Evolutionary conservation across 1,284 basidiomycete species (phyloP), one percentile per base, ranked within the genome.

Genomic region (Leccinum pallidistipes): DNA sequence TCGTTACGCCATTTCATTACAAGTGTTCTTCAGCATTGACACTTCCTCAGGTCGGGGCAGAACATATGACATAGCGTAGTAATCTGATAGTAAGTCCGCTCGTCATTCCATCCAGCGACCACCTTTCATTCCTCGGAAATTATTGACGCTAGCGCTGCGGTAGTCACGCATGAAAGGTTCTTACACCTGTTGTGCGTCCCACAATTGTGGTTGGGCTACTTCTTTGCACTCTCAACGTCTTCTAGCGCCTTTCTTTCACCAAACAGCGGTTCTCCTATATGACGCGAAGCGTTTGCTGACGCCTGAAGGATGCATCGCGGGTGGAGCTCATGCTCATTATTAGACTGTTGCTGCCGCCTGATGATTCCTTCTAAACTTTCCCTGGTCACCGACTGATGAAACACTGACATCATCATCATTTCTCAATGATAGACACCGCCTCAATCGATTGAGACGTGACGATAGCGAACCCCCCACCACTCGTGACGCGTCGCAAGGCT

Each of bases 91-190:
- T 60, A 64, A 18, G 60, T 67, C 60, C 66, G 56, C 16, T 32
- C 60, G 43, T 64, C 64, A 58, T 68, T 63, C 54, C 62, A 62
- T 61, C 60, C 50, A 50, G 59, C 38, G 14, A 47, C 62, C 54
- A 59, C 29, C 16, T 59, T 71, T 74, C 73, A 69, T 72, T 70
- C 64, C 14, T 58, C 70, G 70, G 70, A 72, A 65, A 72, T 74
- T 65, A 74, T 60, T 5, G n/a, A 53, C 62, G 58, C 58, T 57
- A 16, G 50, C 53, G 32, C 53, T 71, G 57, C 55, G 55, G 47
- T 16, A 49, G 66, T 62, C 57, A 60, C 52, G 27, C 56, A 65
- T 60, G 59, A 58, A 58, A 73, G 57, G 59, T 50, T 51, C 60
- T 58, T 53, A 40, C 57, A 47, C 57, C 57, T 59, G 32, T 62